These are phyloP conservation scores for Lepraria neglecta DNA, from an alignment of 495 filamentous ascomycete genomes.

Conservation along the genomic window DNA sequence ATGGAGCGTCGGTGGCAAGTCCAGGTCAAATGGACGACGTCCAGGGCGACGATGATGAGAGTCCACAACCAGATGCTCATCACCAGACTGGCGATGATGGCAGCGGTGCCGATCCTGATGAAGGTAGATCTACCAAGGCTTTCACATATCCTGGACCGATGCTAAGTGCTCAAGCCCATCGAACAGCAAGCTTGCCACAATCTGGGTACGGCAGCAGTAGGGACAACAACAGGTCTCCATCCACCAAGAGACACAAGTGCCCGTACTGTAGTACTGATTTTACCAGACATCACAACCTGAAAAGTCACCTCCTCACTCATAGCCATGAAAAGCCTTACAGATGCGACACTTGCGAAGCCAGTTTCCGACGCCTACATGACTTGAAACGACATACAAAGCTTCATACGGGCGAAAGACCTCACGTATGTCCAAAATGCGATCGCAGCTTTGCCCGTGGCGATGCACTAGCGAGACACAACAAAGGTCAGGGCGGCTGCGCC, in stretches of 20 bases:
- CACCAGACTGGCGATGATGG: conserved; percentile 5
- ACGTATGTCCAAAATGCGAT: conserved; percentile 89
- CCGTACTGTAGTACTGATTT: conserved; percentile 95
- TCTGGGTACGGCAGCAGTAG: conserved; percentile 54
- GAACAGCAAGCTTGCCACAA: conserved; percentile 66
- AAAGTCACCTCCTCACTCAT: conserved; percentile 94
- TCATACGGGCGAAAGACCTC: conserved; percentile 92
- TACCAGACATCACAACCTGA: conserved; percentile 97
- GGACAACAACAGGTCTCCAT: conserved; percentile 60
- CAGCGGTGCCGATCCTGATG: conserved; percentile 35
- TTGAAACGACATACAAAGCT: conserved; percentile 94
- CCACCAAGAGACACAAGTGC: conserved; percentile 88
- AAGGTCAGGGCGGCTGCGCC: conserved; percentile 92
- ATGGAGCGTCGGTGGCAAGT: conserved; percentile 29
- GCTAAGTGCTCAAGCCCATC: conserved; percentile 35
- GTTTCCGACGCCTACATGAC: conserved; percentile 90
- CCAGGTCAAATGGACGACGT: conserved; percentile 28
- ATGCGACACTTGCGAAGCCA: conserved; percentile 79
- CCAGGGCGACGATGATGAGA: conserved; percentile 23
- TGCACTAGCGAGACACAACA: conserved; percentile 88
- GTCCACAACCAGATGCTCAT: conserved; percentile 1
- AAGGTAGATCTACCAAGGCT: conserved; percentile 45
- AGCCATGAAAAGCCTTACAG: conserved; percentile 97
- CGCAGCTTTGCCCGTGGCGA: conserved; percentile 93
- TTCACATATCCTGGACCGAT: conserved; percentile 49